Base-by-base conservation (phyloP, 257 asterid genomes). In the Prunella vulgaris region DNA sequence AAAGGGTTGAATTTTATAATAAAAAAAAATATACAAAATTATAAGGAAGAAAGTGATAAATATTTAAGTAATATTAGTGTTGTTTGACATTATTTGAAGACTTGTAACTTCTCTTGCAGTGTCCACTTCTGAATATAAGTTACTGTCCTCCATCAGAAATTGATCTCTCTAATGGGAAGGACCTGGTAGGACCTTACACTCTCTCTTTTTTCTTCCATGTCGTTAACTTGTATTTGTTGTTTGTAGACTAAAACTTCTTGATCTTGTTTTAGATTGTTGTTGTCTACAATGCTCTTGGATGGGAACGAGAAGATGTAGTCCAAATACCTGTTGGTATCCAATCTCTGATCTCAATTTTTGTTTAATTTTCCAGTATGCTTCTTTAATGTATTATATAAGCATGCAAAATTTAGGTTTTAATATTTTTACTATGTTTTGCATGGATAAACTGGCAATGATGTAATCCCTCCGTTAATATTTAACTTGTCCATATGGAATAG, bases 71-170 rank as follows among this genome's bases (percentile, higher is more conserved):
- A 6, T 30, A 32, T 51, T 52, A 28, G 9, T 51, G 51, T 28
- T 28, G 27, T 58, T 59, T 58, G 30, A 15, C 37, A 52, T 21
- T 38, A n/a, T 69, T 67, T 68, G n/a, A 35, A 63, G 70, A 18
- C 30, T 35, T 56, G 58, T 21, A 25, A 52, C 24, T 60, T 60
- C 61, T 58, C 54, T 33, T 17, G 28, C 78, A 84, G 88, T 84
- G 88, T 37, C 88, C 85, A 12, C 83, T 81, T 59, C 72, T 84
- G 81, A 84, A 84, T 66, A 81, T 84, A 52, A 84, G 84, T 65
- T 84, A 81, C 68, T 84, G 88, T 68, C 84, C 88, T 46, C 76
- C 88, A 65, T 69, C 88, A 60, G 88, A 84, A 70, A 53, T 66
- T 15, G 64, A 74, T 49, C 66, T 84, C 58, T 76, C 88, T 18